Conservation (phyloP, 2,329 filamentous ascomycete genomes). For the Mariannaea elegans region DNA sequence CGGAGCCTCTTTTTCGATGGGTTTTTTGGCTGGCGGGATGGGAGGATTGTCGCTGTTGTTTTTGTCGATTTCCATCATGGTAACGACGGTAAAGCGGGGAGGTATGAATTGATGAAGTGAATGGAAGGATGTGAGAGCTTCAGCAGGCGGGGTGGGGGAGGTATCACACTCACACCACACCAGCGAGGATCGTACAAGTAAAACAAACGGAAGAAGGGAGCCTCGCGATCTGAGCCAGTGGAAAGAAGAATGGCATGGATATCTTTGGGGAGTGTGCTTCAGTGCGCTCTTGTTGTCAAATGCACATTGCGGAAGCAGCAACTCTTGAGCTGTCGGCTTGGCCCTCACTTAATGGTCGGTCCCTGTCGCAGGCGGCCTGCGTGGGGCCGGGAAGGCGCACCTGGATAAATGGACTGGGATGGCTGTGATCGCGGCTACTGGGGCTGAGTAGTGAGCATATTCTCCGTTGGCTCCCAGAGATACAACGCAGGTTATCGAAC, state of each 20-base stretch:
- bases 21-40: slow-evolving; percentile 28
- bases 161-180: not conserved
- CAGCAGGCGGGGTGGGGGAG: not conserved
- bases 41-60: slow-evolving; percentile 20
- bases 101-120: not conserved
- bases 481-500: too few relatives aligned
- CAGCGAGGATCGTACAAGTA: not conserved
- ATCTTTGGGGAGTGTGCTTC: not conserved
- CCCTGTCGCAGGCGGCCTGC: not conserved
- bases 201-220: not conserved
- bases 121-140: not conserved
- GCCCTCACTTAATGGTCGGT: slow-evolving; percentile 5
- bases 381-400: not conserved
- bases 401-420: not conserved
- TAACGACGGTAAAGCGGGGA: not conserved
- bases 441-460: not conserved
- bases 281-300: not conserved
- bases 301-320: not conserved
- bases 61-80: slow-evolving; percentile 24
- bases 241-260: not conserved
- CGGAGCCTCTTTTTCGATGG: slow-evolving; percentile 4
- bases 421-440: not conserved
- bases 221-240: not conserved
- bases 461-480: too few relatives aligned
- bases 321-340: not conserved